phyloP scores from a whole-genome alignment of 1,284 basidiomycete genomes.

The Marasmius fiardii region DNA sequence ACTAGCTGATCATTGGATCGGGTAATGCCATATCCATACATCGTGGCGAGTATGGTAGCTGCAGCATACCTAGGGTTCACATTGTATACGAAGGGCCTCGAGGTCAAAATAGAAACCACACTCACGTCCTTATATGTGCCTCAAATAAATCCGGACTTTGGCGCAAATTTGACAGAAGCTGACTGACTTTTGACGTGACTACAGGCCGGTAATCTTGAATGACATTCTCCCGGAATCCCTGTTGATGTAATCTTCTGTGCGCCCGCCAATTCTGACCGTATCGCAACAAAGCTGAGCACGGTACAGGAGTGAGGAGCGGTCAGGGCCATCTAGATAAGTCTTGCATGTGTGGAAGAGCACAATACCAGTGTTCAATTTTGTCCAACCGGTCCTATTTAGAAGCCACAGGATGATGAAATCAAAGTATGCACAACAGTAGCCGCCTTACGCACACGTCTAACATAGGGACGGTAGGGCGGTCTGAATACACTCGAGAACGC shows the following conservation, averaged over 20 bases:
- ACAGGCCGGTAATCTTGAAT: conserved; percentile 23
- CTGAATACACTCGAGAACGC: conserved; percentile 33
- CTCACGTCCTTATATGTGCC: conserved; percentile 22
- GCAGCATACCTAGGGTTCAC: neutral
- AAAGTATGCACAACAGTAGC: neutral
- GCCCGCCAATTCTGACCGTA: conserved; percentile 40
- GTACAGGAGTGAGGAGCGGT: conserved; percentile 36
- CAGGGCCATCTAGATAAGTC: neutral
- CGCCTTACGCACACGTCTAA: conserved; percentile 27
- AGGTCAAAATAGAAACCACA: neutral
- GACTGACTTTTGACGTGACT: conserved; percentile 25
- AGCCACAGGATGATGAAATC: neutral
- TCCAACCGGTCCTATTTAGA: neutral
- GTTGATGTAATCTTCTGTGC: conserved; percentile 33
- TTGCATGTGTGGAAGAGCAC: neutral
- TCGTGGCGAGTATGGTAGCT: neutral
- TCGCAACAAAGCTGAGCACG: conserved; percentile 27
- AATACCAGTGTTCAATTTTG: neutral
- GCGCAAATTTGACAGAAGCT: neutral
- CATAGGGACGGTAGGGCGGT: conserved; percentile 32
- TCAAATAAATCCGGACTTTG: conserved; percentile 11
- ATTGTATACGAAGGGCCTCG: neutral
- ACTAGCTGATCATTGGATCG: neutral
- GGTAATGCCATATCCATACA: neutral
- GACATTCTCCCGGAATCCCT: conserved; percentile 25